Conservation (phyloP, 805 yeast genomes). For the Candida insectalens region DNA sequence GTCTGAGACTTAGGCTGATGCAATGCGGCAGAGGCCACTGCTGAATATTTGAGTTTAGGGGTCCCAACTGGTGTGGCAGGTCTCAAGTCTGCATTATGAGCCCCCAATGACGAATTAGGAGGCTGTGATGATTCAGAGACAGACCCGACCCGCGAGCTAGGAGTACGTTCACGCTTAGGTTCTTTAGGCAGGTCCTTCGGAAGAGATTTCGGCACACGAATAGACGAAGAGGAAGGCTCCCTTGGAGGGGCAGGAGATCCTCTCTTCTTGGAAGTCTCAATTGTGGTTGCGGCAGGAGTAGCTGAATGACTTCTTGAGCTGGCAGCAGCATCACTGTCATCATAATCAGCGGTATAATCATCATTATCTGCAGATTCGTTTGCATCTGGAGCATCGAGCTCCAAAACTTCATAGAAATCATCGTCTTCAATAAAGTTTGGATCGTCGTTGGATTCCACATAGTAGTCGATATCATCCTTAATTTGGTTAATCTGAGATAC, state of each 20-base stretch:
- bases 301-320: neutral
- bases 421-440: slow-evolving; percentile 92
- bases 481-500: slow-evolving; percentile 68
- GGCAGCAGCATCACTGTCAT: neutral
- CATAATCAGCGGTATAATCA: neutral
- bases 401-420: slow-evolving; percentile 81
- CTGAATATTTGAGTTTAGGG: slow-evolving; percentile 29
- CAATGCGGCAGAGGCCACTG: slow-evolving; percentile 20
- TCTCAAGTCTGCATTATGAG: slow-evolving; percentile 7
- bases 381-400: slow-evolving; percentile 43
- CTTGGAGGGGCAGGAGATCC: neutral
- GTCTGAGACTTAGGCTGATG: slow-evolving; percentile 4
- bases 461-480: slow-evolving; percentile 85
- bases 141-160: neutral
- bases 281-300: neutral
- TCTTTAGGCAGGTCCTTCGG: neutral
- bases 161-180: neutral
- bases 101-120: neutral
- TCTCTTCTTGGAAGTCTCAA: neutral
- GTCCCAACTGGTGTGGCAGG: slow-evolving; percentile 25
- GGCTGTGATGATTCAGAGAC: neutral
- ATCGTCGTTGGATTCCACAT: slow-evolving; percentile 88
- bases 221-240: neutral
- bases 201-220: neutral
- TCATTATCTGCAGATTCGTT: slow-evolving; percentile 15